phyloP scores from a whole-genome alignment of 495 filamentous ascomycete species.

The Aspergillus baeticus region DNA sequence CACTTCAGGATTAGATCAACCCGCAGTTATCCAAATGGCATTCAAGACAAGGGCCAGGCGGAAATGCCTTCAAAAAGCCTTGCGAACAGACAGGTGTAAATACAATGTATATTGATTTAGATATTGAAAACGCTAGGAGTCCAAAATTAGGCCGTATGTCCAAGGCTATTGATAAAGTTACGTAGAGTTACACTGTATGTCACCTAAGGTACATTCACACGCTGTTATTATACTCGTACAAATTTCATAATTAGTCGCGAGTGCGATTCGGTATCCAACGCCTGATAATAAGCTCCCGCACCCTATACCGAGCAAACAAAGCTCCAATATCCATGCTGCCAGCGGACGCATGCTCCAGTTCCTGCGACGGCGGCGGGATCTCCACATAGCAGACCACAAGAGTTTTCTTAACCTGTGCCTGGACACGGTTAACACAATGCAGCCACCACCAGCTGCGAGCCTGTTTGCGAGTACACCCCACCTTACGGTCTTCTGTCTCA shows the following conservation, averaged over 20 bases:
- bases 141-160: too few relatives aligned
- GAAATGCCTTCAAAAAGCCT: not conserved
- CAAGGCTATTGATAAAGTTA: not conserved
- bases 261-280: slow-evolving; percentile 83
- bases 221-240: not conserved
- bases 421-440: slow-evolving; percentile 88
- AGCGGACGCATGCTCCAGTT: not conserved
- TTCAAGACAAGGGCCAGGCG: too few relatives aligned
- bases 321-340: slow-evolving; percentile 52
- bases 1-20: slow-evolving; percentile 20
- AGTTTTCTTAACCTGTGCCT: slow-evolving; percentile 83
- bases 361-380: slow-evolving; percentile 65
- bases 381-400: slow-evolving; percentile 89
- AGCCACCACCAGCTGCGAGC: slow-evolving; percentile 83
- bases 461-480: slow-evolving; percentile 46
- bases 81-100: not conserved
- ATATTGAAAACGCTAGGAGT: too few relatives aligned
- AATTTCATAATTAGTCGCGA: slow-evolving; percentile 48
- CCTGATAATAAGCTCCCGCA: slow-evolving; percentile 78
- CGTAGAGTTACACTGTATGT: slow-evolving; percentile 1
- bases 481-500: slow-evolving; percentile 46
- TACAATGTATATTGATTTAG: too few relatives aligned
- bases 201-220: not conserved
- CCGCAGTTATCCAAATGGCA: too few relatives aligned
- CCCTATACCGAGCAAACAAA: slow-evolving; percentile 67